A percentile compares a stretch with the other conserved stretches of the same genome.
Conservation (phyloP, 2,329 filamentous ascomycete species). For the Fusarium chlamydosporum region DNA sequence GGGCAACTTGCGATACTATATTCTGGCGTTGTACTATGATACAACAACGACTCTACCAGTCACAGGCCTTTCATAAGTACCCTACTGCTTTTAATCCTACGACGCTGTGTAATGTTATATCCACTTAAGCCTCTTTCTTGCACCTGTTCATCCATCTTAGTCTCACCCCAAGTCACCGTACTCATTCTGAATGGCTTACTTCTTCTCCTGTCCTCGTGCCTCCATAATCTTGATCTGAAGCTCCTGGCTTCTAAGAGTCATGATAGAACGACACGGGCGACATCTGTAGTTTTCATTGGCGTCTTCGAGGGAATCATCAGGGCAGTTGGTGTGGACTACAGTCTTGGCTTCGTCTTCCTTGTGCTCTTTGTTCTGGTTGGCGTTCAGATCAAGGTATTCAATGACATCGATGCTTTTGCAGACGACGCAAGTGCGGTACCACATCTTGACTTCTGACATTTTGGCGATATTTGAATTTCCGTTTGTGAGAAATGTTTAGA, state of each 20-base stretch:
- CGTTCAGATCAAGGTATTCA: neutral
- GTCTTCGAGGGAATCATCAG: slow-evolving; percentile 1
- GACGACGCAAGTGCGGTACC: slow-evolving; percentile 17
- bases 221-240: slow-evolving; percentile 16
- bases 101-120: neutral
- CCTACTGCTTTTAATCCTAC: too few relatives aligned
- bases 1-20: slow-evolving; percentile 26
- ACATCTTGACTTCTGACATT: slow-evolving; percentile 17
- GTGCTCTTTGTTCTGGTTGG: neutral
- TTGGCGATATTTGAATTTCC: neutral
- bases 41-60: neutral
- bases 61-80: neutral
- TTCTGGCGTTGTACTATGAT: slow-evolving; percentile 14
- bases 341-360: neutral
- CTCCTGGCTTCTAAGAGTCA: neutral
- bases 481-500: neutral
- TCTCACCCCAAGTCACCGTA: neutral
- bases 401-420: slow-evolving; percentile 10
- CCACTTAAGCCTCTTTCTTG: neutral
- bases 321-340: neutral
- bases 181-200: neutral
- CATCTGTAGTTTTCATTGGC: slow-evolving; percentile 21
- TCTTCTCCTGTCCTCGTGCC: neutral
- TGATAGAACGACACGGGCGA: slow-evolving; percentile 12
- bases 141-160: neutral